A percentile compares a stretch with the other conserved stretches of the same genome.
These are phyloP conservation scores for Trifolium subterraneum DNA, from an alignment of 306 rosid genomes.

Conservation along the genomic window DNA sequence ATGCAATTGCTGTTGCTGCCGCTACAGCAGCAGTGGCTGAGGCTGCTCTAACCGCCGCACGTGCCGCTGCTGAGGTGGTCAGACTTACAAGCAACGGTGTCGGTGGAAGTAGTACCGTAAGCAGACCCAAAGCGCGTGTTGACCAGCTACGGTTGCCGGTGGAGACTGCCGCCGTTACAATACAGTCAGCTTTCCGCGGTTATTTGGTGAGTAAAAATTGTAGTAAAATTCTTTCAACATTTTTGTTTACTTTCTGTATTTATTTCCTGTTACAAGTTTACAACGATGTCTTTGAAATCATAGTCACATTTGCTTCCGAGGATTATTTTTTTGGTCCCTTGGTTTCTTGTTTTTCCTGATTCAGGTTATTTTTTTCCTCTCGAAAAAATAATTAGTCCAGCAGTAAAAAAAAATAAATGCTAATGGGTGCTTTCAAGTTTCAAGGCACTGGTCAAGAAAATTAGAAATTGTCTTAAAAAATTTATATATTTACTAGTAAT, in stretches of 20 bases:
- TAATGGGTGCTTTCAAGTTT: too few relatives aligned
- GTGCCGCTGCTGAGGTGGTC: constrained; percentile 95
- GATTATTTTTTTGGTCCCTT: not conserved
- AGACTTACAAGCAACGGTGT: constrained; percentile 56
- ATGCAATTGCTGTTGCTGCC: constrained; percentile 92
- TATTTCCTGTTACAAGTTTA: too few relatives aligned
- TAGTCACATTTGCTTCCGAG: constrained; percentile 13
- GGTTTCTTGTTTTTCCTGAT: not conserved
- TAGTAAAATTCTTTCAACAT: not conserved
- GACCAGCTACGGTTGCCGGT: constrained; percentile 44
- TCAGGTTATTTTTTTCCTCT: too few relatives aligned
- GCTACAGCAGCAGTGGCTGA: constrained; percentile 96
- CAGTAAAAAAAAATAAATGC: too few relatives aligned
- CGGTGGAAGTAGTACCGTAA: constrained; percentile 16
- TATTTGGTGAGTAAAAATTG: constrained; percentile 65
- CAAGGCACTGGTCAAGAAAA: too few relatives aligned
- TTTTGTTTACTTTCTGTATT: not conserved
- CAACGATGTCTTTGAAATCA: not conserved
- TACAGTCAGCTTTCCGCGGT: constrained; percentile 86
- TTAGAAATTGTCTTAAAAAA: too few relatives aligned
- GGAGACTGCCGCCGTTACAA: constrained; percentile 60
- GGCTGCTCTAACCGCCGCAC: constrained; percentile 91
- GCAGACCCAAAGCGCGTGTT: constrained; percentile 3
- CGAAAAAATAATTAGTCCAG: too few relatives aligned
- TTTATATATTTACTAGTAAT: too few relatives aligned